Conservation (phyloP, 129 eudicot genomes). For the Escallonia rubra region DNA sequence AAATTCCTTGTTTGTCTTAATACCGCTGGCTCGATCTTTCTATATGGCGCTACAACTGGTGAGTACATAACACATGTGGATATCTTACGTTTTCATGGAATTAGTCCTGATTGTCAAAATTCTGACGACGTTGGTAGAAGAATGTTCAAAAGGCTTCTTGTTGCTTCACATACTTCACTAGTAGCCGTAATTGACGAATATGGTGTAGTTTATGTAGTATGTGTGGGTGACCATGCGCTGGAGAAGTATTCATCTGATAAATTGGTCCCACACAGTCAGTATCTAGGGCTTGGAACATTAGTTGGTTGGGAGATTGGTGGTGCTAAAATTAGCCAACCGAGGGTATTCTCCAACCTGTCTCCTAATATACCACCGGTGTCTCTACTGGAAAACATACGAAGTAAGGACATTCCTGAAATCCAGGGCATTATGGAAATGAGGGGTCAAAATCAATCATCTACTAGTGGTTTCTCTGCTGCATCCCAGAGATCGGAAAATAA, state of each 20-base stretch:
- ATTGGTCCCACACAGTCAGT: slow-evolving; percentile 30
- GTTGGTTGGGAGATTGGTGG: slow-evolving; percentile 80
- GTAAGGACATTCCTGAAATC: slow-evolving; percentile 19
- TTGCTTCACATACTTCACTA: slow-evolving; percentile 56
- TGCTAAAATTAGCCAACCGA: slow-evolving; percentile 74
- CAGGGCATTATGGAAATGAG: slow-evolving; percentile 13
- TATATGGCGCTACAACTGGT: slow-evolving; percentile 62
- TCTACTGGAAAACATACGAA: slow-evolving; percentile 14
- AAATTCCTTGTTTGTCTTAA: slow-evolving; percentile 69
- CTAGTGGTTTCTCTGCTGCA: slow-evolving; percentile 38
- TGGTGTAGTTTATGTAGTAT: slow-evolving; percentile 64
- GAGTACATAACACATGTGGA: slow-evolving; percentile 49
- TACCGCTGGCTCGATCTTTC: slow-evolving; percentile 47
- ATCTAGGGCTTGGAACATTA: slow-evolving; percentile 46
- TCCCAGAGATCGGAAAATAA: slow-evolving; percentile 24
- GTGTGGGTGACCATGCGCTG: slow-evolving; percentile 39
- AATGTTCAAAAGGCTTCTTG: slow-evolving; percentile 56
- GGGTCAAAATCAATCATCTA: slow-evolving; percentile 14
- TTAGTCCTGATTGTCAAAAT: slow-evolving; percentile 8
- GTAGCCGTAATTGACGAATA: slow-evolving; percentile 66
- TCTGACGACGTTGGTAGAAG: slow-evolving; percentile 28
- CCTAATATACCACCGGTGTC: slow-evolving; percentile 14
- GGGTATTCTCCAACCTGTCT: slow-evolving; percentile 34
- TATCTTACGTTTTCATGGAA: slow-evolving; percentile 29
- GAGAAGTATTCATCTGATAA: slow-evolving; percentile 33